These are phyloP conservation scores for Mortierella hygrophila DNA, from an alignment of 192 early-diverging fungal species.

Conservation along the genomic window DNA sequence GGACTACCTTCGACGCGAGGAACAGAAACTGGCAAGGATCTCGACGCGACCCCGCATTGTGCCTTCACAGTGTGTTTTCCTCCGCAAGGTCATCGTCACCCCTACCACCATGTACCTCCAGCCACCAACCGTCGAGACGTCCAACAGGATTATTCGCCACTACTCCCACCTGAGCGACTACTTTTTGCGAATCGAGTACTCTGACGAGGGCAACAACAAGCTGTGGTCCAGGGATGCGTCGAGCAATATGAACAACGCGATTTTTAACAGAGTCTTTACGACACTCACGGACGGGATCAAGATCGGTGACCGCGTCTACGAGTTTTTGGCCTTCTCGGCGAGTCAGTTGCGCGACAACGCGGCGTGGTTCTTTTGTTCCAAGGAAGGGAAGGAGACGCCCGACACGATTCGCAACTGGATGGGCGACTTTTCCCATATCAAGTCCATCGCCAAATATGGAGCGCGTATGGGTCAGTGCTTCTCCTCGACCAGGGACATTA, in stretches of 20 bases:
- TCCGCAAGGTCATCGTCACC: slow-evolving; percentile 74
- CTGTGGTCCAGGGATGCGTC: slow-evolving; percentile 43
- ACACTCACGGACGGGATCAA: slow-evolving; percentile 63
- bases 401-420: slow-evolving; percentile 73
- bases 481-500: slow-evolving; percentile 71
- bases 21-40: slow-evolving; percentile 18
- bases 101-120: slow-evolving; percentile 76
- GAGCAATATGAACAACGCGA: slow-evolving; percentile 42
- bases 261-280: slow-evolving; percentile 67
- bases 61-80: slow-evolving; percentile 60
- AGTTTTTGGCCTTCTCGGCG: slow-evolving; percentile 75
- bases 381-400: slow-evolving; percentile 48
- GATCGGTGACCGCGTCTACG: slow-evolving; percentile 66
- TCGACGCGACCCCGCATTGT: slow-evolving; percentile 33
- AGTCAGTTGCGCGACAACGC: slow-evolving; percentile 73
- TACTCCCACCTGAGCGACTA: slow-evolving; percentile 62
- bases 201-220: slow-evolving; percentile 68
- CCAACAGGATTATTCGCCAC: slow-evolving; percentile 81
- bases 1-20: slow-evolving; percentile 30
- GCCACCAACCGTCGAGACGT: slow-evolving; percentile 73
- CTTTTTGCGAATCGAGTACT: slow-evolving; percentile 79
- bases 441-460: slow-evolving; percentile 75
- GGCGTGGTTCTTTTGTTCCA: slow-evolving; percentile 80
- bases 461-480: slow-evolving; percentile 83
- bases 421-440: slow-evolving; percentile 76